Evolutionary conservation across 306 rosid genomes (phyloP).

Genomic region (Cicer yamashitae): DNA sequence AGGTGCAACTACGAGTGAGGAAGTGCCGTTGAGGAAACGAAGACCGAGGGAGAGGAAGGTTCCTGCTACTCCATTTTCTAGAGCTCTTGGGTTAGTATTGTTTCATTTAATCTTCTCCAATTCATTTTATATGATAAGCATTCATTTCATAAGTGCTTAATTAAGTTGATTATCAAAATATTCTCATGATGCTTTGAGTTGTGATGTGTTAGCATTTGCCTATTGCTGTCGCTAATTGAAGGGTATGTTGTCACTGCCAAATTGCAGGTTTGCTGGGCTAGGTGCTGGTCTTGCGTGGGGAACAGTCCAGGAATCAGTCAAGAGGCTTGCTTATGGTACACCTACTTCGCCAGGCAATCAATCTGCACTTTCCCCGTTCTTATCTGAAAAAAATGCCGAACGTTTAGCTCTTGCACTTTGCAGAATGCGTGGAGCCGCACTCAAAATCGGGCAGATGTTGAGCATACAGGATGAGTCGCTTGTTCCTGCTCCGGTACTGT

Average conservation of each 20-base stretch:
- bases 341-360: conserved; percentile 54
- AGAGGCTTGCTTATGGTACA: conserved; percentile 77
- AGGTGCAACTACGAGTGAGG: conserved; percentile 22
- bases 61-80: conserved; percentile 58
- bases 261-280: conserved; percentile 82
- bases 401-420: conserved; percentile 90
- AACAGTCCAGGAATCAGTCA: conserved; percentile 88
- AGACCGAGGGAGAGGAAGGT: conserved; percentile 59
- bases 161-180: background rate
- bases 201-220: conserved; percentile 9
- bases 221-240: background rate
- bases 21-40: conserved; percentile 47
- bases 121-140: background rate
- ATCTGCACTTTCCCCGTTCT: conserved; percentile 65
- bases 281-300: conserved; percentile 99
- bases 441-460: conserved; percentile 95
- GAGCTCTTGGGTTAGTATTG: conserved; percentile 53
- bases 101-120: background rate
- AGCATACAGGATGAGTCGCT: conserved; percentile 96
- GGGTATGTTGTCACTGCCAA: background rate
- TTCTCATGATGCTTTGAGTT: background rate
- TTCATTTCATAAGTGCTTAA: background rate
- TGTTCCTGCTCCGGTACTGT: conserved; percentile 90
- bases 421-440: conserved; percentile 97
- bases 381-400: conserved; percentile 82